A percentile compares a stretch with the other conserved stretches of the same genome.
Conservation (phyloP, 1,284 basidiomycete genomes). For the Apiotrichum brassicae region DNA sequence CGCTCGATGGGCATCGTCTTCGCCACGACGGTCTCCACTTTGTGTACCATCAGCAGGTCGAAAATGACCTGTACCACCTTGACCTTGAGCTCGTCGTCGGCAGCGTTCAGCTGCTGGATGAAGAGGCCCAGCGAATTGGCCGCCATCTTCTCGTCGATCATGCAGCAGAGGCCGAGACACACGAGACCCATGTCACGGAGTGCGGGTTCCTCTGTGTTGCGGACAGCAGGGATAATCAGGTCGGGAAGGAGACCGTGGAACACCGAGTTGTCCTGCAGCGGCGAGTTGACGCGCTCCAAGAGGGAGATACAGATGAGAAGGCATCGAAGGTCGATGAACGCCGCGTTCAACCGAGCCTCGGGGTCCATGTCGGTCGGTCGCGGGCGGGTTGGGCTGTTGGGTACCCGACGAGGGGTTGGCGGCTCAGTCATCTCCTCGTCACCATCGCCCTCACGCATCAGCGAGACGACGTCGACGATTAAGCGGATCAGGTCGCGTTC, state of each 20-base stretch:
- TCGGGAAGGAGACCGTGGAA: conserved; percentile 84
- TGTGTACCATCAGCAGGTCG: conserved; percentile 85
- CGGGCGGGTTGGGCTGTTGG: not conserved
- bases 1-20: conserved; percentile 50
- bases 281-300: conserved; percentile 85
- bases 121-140: conserved; percentile 83
- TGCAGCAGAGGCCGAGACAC: conserved; percentile 79
- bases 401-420: not conserved
- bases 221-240: conserved; percentile 83
- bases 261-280: conserved; percentile 88
- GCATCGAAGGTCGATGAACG: conserved; percentile 73
- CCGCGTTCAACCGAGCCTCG: conserved; percentile 47
- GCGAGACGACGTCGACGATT: conserved; percentile 87
- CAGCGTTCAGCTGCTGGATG: conserved; percentile 71
- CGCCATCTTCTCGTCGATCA: conserved; percentile 87
- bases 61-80: conserved; percentile 82
- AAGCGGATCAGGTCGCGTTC: conserved; percentile 90
- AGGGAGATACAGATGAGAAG: conserved; percentile 83
- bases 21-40: conserved; percentile 52
- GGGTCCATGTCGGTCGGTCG: conserved; percentile 22
- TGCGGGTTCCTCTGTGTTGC: conserved; percentile 67
- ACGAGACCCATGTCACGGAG: conserved; percentile 82
- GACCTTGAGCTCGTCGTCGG: conserved; percentile 69
- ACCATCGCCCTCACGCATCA: conserved; percentile 57
- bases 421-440: conserved; percentile 40